Base-by-base conservation (phyloP, 345 rosid genomes). In the Physaria fendleri region DNA sequence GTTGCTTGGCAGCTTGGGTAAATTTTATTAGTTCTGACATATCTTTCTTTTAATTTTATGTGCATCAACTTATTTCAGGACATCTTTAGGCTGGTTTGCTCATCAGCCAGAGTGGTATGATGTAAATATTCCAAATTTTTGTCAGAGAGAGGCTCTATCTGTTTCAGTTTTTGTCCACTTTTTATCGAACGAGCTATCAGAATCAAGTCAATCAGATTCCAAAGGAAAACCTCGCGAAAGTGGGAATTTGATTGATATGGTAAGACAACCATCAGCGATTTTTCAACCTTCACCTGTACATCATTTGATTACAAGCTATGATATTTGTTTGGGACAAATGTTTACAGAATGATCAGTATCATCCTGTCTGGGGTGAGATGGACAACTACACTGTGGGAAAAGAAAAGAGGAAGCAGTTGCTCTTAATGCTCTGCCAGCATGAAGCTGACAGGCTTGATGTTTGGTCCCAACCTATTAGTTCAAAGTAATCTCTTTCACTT, bases 371-470 rank as follows among this genome's bases (percentile, higher is more conserved):
- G 99, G 99, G 99, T 67, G 84, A 85, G 73, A 79, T 89, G 85
- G 97, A 83, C 72, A 90, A 84, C 71, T 85, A 85, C 73, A 66
- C 71, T 39, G 41, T 71, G 35, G 97, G 86, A 71, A 87, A 82
- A 75, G 99, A 85, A 73, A 93, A 81, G 66, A 68, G 96, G 56
- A 94, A 76, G 77, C 99, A 90, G 68, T 81, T 94, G 58, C 97
- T 94, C 80, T 57, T 90, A 70, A 83, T 94, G 96, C 77, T 94
- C 25, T 87, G 97, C 73, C 97, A 94, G 74, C 85, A 85, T 75
- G 99, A 94, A 81, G 90, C 95, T 76, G 97, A 94, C 68, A 82
- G 99, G 80, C 99, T 94, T 77, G 96, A 87, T 32, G 99, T 94
- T 59, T 94, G 99, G 99, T 92, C 99, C 41, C 87, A 87, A 54